phyloP scores from a whole-genome alignment of 768 basidiomycete genomes.

The Leccinum imitatum region DNA sequence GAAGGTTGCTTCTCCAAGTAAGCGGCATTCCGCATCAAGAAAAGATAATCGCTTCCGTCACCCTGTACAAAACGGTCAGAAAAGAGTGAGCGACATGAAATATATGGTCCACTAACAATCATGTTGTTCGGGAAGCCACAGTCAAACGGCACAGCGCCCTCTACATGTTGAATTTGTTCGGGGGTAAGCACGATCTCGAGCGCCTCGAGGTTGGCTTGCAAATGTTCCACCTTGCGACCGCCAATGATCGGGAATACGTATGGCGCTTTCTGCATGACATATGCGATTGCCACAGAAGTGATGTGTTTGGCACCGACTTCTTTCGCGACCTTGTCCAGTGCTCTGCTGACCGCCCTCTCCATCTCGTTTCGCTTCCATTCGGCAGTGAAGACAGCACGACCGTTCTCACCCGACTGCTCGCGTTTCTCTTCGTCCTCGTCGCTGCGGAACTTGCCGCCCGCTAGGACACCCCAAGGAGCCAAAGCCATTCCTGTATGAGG shows the following conservation, averaged over 20 bases:
- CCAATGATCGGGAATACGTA: conserved; percentile 55
- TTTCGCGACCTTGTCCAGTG: conserved; percentile 49
- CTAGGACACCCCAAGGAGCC: conserved; percentile 40
- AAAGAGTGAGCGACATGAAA: neutral
- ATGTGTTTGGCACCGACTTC: conserved; percentile 50
- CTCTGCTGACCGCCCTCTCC: conserved; percentile 42
- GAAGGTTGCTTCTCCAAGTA: conserved; percentile 25
- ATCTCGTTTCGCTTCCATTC: conserved; percentile 48
- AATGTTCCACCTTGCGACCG: conserved; percentile 51
- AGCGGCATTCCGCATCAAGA: conserved; percentile 11
- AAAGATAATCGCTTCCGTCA: conserved; percentile 20
- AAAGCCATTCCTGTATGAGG: conserved; percentile 29
- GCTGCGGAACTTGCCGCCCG: conserved; percentile 33
- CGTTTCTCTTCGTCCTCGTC: conserved; percentile 33
- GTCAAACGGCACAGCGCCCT: conserved; percentile 43
- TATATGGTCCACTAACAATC: neutral
- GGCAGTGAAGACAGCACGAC: neutral
- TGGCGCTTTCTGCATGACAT: conserved; percentile 52
- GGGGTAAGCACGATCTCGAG: too few relatives aligned
- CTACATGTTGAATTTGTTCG: conserved; percentile 38
- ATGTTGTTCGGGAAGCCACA: conserved; percentile 41
- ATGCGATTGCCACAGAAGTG: conserved; percentile 45
- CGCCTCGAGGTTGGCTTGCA: conserved; percentile 38
- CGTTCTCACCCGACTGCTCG: conserved; percentile 18
- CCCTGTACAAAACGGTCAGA: conserved; percentile 20